Evolutionary conservation across 768 basidiomycete species (phyloP).

Genomic region (Nevesoporus exiguus): DNA sequence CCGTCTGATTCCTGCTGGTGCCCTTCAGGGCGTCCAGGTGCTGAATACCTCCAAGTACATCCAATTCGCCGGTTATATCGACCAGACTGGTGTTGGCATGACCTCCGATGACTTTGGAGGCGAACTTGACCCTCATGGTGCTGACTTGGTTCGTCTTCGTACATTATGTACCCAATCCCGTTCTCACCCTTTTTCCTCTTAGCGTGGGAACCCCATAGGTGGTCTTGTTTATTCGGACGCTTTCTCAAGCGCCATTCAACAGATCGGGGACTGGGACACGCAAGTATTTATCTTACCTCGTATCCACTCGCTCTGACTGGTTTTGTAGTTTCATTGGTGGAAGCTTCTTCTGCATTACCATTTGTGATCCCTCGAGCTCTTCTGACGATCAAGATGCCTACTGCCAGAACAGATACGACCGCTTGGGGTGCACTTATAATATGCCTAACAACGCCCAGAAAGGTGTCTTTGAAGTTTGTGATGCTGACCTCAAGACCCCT

Average conservation of each 20-base stretch:
- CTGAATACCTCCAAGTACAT: constrained; percentile 56
- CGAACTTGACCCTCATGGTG: constrained; percentile 75
- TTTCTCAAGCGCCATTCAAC: constrained; percentile 41
- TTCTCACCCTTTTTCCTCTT: constrained; percentile 4
- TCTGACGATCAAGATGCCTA: constrained; percentile 39
- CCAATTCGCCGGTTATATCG: constrained; percentile 59
- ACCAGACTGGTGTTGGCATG: constrained; percentile 60
- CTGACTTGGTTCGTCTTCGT: constrained; percentile 47
- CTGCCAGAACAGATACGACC: constrained; percentile 74
- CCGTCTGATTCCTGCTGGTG: constrained; percentile 63
- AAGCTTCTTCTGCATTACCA: constrained; percentile 62
- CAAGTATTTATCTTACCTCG: constrained; percentile 25
- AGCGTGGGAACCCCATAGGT: constrained; percentile 82
- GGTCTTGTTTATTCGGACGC: constrained; percentile 63
- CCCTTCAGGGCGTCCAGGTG: constrained; percentile 63
- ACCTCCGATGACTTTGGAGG: constrained; percentile 58
- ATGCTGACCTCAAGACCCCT: constrained; percentile 58
- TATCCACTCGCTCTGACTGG: background rate
- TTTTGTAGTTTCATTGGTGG: constrained; percentile 60
- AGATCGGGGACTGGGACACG: constrained; percentile 68
- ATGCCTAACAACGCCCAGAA: constrained; percentile 60
- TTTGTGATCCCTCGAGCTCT: constrained; percentile 54
- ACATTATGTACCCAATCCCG: constrained; percentile 9
- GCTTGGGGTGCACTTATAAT: constrained; percentile 71
- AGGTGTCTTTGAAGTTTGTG: constrained; percentile 62